These are phyloP conservation scores for Fusarium succisae DNA, from an alignment of 2,329 filamentous ascomycete species.

Conservation along the genomic window DNA sequence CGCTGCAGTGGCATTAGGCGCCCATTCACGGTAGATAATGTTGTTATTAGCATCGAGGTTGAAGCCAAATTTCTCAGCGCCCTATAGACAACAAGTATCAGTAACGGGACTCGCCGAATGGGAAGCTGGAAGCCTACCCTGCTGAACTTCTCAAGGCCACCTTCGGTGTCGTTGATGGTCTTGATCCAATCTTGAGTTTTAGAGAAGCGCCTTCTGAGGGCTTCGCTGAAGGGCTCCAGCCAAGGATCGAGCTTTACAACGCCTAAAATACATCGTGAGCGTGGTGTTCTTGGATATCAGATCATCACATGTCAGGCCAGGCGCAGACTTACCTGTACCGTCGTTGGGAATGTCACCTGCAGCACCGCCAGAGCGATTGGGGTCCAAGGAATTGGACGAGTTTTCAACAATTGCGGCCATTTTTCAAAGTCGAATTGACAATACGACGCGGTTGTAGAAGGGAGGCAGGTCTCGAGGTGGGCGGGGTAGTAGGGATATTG, in stretches of 20 bases:
- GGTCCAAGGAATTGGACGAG: constrained; percentile 56
- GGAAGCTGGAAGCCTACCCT: constrained; percentile 62
- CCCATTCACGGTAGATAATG: constrained; percentile 95
- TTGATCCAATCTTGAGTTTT: constrained; percentile 89
- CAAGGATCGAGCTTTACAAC: constrained; percentile 89
- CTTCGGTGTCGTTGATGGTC: constrained; percentile 82
- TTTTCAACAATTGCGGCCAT: constrained; percentile 51
- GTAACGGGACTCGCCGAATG: neutral
- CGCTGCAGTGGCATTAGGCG: constrained; percentile 85
- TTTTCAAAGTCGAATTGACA: constrained; percentile 30
- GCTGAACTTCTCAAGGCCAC: constrained; percentile 91
- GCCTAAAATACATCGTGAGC: constrained; percentile 61
- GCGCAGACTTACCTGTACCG: constrained; percentile 70
- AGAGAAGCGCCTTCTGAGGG: constrained; percentile 78
- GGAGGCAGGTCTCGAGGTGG: constrained; percentile 27
- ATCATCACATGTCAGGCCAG: constrained; percentile 31
- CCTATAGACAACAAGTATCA: constrained; percentile 58
- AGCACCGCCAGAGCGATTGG: constrained; percentile 50
- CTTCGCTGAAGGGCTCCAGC: constrained; percentile 84
- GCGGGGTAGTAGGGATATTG: constrained; percentile 34
- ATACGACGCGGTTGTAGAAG: constrained; percentile 26
- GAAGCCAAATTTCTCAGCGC: constrained; percentile 87
- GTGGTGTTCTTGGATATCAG: constrained; percentile 27
- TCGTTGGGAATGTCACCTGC: constrained; percentile 68
- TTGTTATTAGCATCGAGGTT: constrained; percentile 83